Conservation (phyloP, 2,329 filamentous ascomycete species). For the Hypomyces rosellus region DNA sequence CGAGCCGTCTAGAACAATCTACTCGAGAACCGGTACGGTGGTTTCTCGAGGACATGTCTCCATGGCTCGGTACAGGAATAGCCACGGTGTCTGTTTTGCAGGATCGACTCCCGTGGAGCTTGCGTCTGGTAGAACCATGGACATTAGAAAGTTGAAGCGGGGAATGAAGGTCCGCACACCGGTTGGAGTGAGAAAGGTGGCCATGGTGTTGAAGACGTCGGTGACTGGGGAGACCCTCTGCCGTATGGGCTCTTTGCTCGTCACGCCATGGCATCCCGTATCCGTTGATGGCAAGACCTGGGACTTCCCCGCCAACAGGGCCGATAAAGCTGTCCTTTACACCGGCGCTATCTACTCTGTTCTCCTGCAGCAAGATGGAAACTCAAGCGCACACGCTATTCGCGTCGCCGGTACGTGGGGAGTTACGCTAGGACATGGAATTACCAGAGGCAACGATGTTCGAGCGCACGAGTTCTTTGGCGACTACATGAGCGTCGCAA, state of each 20-base stretch:
- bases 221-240: conserved; percentile 37
- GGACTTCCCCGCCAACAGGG: conserved; percentile 40
- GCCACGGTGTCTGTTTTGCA: conserved; percentile 45
- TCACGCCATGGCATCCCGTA: conserved; percentile 58
- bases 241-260: conserved; percentile 38
- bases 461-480: conserved; percentile 52
- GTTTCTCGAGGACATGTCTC: conserved; percentile 16
- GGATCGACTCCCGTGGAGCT: conserved; percentile 42
- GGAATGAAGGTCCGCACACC: conserved; percentile 48
- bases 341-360: conserved; percentile 52
- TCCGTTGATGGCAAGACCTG: conserved; percentile 33
- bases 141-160: conserved; percentile 37
- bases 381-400: conserved; percentile 44
- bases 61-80: conserved; percentile 41
- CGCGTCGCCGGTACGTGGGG: conserved; percentile 42
- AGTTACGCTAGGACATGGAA: conserved; percentile 54
- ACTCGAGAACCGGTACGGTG: too few relatives aligned
- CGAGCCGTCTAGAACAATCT: conserved; percentile 26
- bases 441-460: conserved; percentile 28
- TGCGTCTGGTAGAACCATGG: conserved; percentile 31
- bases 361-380: conserved; percentile 41
- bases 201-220: conserved; percentile 44
- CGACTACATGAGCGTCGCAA: conserved; percentile 37
- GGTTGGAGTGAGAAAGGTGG: conserved; percentile 40
- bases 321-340: conserved; percentile 31